Evolutionary conservation across 2,329 filamentous ascomycete species (phyloP), one percentile per base, ranked within the genome.

Genomic region (Alternaria sp.): DNA sequence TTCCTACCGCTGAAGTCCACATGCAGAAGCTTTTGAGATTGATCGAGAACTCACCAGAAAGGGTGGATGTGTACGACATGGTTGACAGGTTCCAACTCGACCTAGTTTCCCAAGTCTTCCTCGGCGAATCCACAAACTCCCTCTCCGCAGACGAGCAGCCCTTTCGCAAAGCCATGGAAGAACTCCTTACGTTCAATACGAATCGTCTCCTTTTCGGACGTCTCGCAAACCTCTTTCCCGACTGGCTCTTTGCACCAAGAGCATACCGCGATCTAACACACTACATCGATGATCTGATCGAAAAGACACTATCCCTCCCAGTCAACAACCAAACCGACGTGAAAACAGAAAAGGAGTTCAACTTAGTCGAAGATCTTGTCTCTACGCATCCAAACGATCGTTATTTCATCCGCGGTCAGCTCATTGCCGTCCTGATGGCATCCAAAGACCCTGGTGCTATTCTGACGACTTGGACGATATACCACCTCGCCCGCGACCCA

Each of bases 71-170:
- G 36, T 61, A 61, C 25, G 51, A 57, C 54, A 13, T 54, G 45
- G 52, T 61, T 10, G 59, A 56, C 30, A 61, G 51, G 54, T 61
- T 61, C 1, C 51, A 57, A 28, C 59, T 61, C 11, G 59, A 61
- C 25, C 32, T 61, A 8, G 59, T 61, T 2, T 57, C 44, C 13
- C 30, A 61, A 46, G 59, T 57, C 4, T 61, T 61, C 8, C 26
- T 56, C 5, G 59, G 59, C 23, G 59, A 61, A 46, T 61, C 59
- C 13, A 61, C 45, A 7, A 46, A 57, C 25, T 61, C 59, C 26
- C 52, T 61, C 4, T 50, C 52, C 11, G 52, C 59, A 13, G 28
- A 61, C 36, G 44, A 61, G 46, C 59, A 61, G n/a, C 59, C 59
- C 17, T 61, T 61, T 9, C 59, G 59, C 19, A 57, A 46, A 12